Percentiles rank a stretch among this genome's conserved stretches.
Evolutionary conservation across 2,329 filamentous ascomycete species (phyloP).

Genomic region (Coniella vitis): DNA sequence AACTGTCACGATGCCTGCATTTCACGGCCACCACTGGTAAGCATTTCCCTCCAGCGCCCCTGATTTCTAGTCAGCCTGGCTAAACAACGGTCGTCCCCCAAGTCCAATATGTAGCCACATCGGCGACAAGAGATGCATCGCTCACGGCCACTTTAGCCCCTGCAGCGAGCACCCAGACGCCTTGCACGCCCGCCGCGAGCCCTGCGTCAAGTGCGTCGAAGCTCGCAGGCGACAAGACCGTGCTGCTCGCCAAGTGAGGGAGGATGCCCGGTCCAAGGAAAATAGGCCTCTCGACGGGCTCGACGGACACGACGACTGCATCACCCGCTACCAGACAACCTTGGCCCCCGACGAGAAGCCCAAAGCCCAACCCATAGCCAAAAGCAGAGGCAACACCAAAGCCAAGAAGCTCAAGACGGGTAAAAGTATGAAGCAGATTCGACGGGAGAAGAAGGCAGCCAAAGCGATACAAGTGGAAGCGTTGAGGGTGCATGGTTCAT

Average conservation of each 20-base stretch:
- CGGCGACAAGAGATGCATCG: conserved; percentile 1
- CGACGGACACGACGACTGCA: no score
- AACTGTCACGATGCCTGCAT: conserved; percentile 1
- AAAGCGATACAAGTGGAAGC: no score
- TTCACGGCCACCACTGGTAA: conserved; percentile 9
- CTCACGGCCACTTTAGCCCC: not conserved
- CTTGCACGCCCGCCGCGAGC: not conserved
- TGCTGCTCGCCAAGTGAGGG: no score
- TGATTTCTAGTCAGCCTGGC: not conserved
- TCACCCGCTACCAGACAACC: no score
- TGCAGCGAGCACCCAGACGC: not conserved
- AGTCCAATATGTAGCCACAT: conserved; percentile 1
- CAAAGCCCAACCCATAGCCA: no score
- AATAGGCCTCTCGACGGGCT: no score
- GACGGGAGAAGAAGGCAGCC: not conserved
- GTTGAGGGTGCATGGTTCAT: no score
- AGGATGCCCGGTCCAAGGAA: no score
- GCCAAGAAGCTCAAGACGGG: conserved; percentile 10
- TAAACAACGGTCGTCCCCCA: not conserved
- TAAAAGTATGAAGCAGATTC: conserved; percentile 5
- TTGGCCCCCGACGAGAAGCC: no score
- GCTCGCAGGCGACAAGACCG: not conserved
- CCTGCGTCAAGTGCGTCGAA: not conserved
- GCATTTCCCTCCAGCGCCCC: not conserved
- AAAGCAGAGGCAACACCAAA: not conserved